These are phyloP conservation scores for Avena eriantha DNA, from an alignment of 176 grass and related monocot species.

Conservation along the genomic window DNA sequence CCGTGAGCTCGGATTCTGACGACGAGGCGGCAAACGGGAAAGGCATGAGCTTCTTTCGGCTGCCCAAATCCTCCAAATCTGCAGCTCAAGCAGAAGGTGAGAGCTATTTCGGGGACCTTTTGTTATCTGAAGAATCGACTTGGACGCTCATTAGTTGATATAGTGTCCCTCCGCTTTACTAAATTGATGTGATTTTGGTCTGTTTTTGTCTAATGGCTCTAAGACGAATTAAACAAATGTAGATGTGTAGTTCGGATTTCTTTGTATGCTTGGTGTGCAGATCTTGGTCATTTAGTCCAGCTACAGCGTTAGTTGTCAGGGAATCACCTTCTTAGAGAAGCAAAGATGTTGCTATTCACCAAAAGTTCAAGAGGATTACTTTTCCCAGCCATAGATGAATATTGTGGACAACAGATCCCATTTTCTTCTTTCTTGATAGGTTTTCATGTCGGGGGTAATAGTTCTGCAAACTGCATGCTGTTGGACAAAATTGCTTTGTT, in stretches of 20 bases:
- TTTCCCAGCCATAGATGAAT: neutral
- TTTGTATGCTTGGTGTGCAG: neutral
- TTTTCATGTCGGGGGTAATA: neutral
- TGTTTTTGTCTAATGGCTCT: neutral
- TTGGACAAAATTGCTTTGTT: neutral
- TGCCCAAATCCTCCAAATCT: constrained; percentile 52
- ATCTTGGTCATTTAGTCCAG: neutral
- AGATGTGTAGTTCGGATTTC: neutral
- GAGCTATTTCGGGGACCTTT: neutral
- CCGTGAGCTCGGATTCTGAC: constrained; percentile 66
- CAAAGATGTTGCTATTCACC: neutral
- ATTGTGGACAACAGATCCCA: neutral
- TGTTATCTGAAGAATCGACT: neutral
- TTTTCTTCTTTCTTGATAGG: neutral
- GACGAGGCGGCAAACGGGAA: constrained; percentile 38
- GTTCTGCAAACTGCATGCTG: neutral
- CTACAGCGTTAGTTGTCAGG: neutral
- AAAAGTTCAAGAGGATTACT: neutral
- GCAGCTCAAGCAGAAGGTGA: constrained; percentile 46
- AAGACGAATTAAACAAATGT: neutral
- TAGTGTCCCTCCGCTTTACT: neutral
- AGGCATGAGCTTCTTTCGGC: constrained; percentile 40
- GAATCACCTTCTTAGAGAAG: neutral
- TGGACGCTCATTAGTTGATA: neutral
- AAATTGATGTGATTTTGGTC: neutral